These are phyloP conservation scores for Euphorbia pulcherrima DNA, from an alignment of 345 rosid genomes.

Conservation along the genomic window DNA sequence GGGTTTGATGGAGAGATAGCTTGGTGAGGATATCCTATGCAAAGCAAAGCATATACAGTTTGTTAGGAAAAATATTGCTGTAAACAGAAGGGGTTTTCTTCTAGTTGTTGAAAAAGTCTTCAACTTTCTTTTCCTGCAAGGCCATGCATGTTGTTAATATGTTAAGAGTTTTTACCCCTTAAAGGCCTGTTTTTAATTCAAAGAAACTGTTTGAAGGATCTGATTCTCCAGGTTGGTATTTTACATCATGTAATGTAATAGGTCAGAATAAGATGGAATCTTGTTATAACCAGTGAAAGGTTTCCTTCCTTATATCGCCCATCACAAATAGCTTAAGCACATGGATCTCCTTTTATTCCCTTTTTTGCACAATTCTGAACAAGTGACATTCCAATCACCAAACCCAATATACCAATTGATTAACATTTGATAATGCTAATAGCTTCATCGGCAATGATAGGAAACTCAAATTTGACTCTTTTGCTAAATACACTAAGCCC, in stretches of 20 bases:
- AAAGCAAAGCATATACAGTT: constrained; percentile 21
- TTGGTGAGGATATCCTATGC: constrained; percentile 32
- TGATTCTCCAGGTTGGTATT: constrained; percentile 14
- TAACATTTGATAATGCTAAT: no score
- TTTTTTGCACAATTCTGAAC: neutral
- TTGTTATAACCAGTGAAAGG: neutral
- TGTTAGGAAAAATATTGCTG: constrained; percentile 23
- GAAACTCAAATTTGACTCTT: no score
- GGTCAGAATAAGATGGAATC: neutral
- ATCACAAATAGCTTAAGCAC: neutral
- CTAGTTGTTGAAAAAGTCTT: constrained; percentile 19
- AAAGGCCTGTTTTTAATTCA: neutral
- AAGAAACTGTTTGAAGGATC: constrained; percentile 10
- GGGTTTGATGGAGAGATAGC: constrained; percentile 30
- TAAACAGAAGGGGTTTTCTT: constrained; percentile 14
- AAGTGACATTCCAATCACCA: neutral
- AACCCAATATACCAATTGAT: neutral
- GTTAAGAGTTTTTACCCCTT: no score
- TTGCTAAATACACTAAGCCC: no score
- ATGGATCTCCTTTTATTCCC: neutral
- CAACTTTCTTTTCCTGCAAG: constrained; percentile 13
- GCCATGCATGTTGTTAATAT: neutral
- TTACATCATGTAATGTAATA: neutral
- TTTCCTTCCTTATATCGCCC: neutral
- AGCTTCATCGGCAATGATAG: no score